Evolutionary conservation across 2,329 filamentous ascomycete genomes (phyloP).

Genomic region (Hypoxylon sp.): DNA sequence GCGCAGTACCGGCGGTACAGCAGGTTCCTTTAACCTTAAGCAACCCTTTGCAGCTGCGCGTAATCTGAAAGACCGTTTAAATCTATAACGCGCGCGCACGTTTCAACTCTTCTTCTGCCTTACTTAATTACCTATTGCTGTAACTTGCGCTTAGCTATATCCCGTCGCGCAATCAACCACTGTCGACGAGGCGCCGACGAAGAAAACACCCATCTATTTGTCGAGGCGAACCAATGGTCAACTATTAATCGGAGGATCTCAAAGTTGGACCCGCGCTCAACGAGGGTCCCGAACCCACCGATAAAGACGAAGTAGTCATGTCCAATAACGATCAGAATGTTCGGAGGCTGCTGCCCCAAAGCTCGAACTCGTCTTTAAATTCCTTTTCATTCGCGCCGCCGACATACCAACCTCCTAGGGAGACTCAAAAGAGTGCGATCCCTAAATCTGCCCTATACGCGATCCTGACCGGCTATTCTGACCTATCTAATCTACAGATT

Average conservation of each 20-base stretch:
- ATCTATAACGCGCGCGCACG: conserved; percentile 28
- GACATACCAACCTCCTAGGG: conserved; percentile 72
- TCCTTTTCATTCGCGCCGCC: conserved; percentile 82
- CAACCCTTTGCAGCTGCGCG: conserved; percentile 28
- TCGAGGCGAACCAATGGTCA: conserved; percentile 37
- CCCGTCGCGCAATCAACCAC: conserved; percentile 18
- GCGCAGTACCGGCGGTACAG: conserved; percentile 27
- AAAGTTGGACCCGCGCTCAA: conserved; percentile 32
- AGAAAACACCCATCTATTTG: conserved; percentile 18
- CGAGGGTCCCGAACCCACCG: conserved; percentile 44
- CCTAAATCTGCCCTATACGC: conserved; percentile 30
- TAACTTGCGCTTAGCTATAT: conserved; percentile 15
- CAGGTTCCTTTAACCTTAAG: conserved; percentile 40
- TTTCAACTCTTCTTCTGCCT: conserved; percentile 16
- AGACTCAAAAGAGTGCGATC: conserved; percentile 86
- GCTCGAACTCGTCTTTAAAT: conserved; percentile 73
- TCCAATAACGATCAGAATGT: conserved; percentile 71
- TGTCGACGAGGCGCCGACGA: conserved; percentile 32
- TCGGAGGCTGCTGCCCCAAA: conserved; percentile 76
- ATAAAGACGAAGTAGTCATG: conserved; percentile 61
- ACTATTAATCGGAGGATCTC: conserved; percentile 38
- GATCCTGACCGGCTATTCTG: conserved; percentile 36
- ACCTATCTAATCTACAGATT: conserved; percentile 71
- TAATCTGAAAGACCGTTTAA: conserved; percentile 35
- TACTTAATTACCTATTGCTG: conserved; percentile 6